Conservation (phyloP, 2,329 filamentous ascomycete genomes). For the Elsinoe fawcettii region DNA sequence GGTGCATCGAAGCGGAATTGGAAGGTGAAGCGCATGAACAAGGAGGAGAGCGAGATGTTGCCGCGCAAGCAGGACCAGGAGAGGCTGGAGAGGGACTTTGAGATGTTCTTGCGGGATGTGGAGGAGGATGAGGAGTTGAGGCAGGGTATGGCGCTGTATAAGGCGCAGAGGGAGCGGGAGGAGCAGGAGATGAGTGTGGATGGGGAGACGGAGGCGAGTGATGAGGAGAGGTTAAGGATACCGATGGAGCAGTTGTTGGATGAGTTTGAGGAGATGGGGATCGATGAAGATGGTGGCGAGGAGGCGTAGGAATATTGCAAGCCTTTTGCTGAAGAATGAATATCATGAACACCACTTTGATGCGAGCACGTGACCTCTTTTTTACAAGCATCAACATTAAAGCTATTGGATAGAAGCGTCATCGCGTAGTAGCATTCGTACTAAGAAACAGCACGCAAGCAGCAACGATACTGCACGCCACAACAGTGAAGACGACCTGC, state of each 20-base stretch:
- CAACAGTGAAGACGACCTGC: constrained; percentile 60
- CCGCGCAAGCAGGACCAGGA: constrained; percentile 84
- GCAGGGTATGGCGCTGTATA: constrained; percentile 78
- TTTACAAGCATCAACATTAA: too few relatives aligned
- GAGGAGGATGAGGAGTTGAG: constrained; percentile 90
- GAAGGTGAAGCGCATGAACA: constrained; percentile 88
- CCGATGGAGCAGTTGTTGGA: constrained; percentile 62
- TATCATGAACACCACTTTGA: not conserved
- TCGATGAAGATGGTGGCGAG: constrained; percentile 46
- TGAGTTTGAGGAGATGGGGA: constrained; percentile 82
- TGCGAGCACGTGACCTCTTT: too few relatives aligned
- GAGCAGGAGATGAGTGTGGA: constrained; percentile 58
- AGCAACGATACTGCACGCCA: constrained; percentile 56
- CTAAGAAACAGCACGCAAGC: constrained; percentile 57
- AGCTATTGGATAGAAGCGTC: too few relatives aligned
- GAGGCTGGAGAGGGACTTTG: constrained; percentile 84
- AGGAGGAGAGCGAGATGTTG: constrained; percentile 79
- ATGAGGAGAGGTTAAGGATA: constrained; percentile 45
- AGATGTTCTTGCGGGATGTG: constrained; percentile 93
- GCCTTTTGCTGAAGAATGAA: not conserved
- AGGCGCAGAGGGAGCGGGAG: constrained; percentile 44
- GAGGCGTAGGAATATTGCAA: constrained; percentile 6
- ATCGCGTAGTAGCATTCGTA: constrained; percentile 29
- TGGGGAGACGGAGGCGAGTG: constrained; percentile 43
- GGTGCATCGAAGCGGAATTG: constrained; percentile 61